A percentile compares a stretch with the other conserved stretches of the same genome.
These are phyloP conservation scores for Linum tenue DNA, from an alignment of 345 rosid species.

Conservation along the genomic window DNA sequence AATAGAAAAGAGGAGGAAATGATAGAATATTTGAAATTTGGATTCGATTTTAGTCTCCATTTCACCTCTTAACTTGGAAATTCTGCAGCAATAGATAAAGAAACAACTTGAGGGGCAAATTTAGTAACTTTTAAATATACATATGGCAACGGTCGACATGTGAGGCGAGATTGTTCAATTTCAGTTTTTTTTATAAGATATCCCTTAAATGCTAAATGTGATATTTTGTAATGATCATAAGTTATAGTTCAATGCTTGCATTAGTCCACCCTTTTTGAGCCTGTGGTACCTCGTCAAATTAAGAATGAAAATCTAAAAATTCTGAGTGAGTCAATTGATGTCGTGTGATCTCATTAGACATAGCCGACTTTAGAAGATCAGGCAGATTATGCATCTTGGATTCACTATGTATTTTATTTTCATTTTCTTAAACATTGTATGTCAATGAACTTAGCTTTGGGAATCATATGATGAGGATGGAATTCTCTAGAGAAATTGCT, in stretches of 20 bases:
- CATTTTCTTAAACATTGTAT: background rate
- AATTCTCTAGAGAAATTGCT: background rate
- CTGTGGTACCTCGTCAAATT: background rate
- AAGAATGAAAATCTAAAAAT: background rate
- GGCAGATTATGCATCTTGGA: background rate
- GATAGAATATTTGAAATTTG: background rate
- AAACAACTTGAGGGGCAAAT: conserved; percentile 61
- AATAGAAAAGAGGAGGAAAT: too few relatives aligned
- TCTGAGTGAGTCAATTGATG: background rate
- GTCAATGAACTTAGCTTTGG: background rate
- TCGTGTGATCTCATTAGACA: too few relatives aligned
- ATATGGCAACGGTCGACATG: conserved; percentile 95
- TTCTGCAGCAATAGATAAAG: conserved; percentile 44
- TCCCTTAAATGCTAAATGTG: background rate
- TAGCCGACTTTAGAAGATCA: background rate
- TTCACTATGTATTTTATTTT: background rate
- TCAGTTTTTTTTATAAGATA: background rate
- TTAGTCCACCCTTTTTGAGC: background rate
- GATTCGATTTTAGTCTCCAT: background rate
- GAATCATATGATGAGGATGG: background rate
- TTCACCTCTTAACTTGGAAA: background rate
- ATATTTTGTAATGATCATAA: background rate
- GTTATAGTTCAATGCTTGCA: background rate
- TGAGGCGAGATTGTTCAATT: conserved; percentile 32
- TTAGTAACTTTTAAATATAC: conserved; percentile 71